Evolutionary conservation across 2,329 filamentous ascomycete species (phyloP).

Genomic region (Kalmusia sp.): DNA sequence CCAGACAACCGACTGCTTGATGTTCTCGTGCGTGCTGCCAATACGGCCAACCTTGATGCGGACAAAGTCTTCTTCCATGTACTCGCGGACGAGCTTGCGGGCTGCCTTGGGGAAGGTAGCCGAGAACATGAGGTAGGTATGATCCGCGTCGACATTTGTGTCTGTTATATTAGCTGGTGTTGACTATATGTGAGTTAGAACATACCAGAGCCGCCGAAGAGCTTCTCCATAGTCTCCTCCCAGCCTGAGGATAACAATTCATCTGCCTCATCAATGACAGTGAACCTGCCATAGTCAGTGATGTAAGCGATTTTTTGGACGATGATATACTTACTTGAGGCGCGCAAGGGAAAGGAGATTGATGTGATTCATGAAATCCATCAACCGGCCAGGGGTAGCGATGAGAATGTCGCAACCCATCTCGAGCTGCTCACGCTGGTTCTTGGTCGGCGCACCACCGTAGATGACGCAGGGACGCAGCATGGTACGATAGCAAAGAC

Average conservation of each 20-base stretch:
- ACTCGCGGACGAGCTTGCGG: slow-evolving; percentile 77
- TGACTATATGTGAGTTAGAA: slow-evolving; percentile 16
- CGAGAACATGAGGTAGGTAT: slow-evolving; percentile 83
- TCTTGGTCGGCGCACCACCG: slow-evolving; percentile 75
- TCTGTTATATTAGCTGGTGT: slow-evolving; percentile 51
- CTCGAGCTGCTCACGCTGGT: slow-evolving; percentile 75
- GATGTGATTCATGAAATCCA: slow-evolving; percentile 80
- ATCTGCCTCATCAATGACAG: slow-evolving; percentile 92
- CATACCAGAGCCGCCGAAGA: slow-evolving; percentile 83
- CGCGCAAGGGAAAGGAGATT: slow-evolving; percentile 74
- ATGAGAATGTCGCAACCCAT: slow-evolving; percentile 91
- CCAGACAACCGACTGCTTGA: slow-evolving; percentile 76
- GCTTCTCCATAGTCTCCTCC: slow-evolving; percentile 75
- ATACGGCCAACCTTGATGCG: slow-evolving; percentile 87
- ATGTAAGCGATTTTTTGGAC: not conserved
- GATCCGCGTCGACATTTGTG: slow-evolving; percentile 76
- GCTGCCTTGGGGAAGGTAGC: slow-evolving; percentile 88
- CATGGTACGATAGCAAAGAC: slow-evolving; percentile 94
- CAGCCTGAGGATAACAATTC: slow-evolving; percentile 86
- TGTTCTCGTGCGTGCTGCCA: slow-evolving; percentile 82
- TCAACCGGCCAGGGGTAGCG: slow-evolving; percentile 84
- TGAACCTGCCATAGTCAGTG: slow-evolving; percentile 53
- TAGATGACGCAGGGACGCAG: slow-evolving; percentile 90
- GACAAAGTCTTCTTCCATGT: slow-evolving; percentile 76
- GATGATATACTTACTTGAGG: slow-evolving; percentile 67